Evolutionary conservation across 305 asterid species (phyloP).

Genomic region (Fraxinus xanthoxyloides): DNA sequence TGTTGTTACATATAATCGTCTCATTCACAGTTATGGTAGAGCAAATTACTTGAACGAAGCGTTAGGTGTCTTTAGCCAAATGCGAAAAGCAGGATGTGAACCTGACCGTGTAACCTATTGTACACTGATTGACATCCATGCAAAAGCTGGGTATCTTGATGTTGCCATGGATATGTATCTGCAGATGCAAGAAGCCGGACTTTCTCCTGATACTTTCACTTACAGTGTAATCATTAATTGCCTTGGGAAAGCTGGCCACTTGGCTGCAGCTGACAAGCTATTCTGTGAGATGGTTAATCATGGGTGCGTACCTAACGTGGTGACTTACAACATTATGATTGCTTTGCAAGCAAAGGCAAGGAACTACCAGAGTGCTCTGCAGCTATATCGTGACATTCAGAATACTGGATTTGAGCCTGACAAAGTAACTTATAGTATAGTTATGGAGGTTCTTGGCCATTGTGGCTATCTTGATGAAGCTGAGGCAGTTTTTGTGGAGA

Average conservation of each 20-base stretch:
- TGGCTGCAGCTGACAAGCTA: constrained; percentile 70
- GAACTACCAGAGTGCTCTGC: constrained; percentile 73
- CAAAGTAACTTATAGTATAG: constrained; percentile 86
- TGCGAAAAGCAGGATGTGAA: constrained; percentile 67
- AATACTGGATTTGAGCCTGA: constrained; percentile 90
- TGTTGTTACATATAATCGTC: constrained; percentile 86
- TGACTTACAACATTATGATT: constrained; percentile 89
- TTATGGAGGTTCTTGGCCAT: constrained; percentile 97
- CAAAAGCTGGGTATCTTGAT: constrained; percentile 90
- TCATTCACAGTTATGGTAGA: constrained; percentile 88
- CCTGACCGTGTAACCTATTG: constrained; percentile 98
- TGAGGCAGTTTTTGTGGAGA: constrained; percentile 78
- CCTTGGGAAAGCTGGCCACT: constrained; percentile 91
- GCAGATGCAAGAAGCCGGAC: constrained; percentile 89
- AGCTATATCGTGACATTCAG: constrained; percentile 87
- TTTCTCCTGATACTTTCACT: constrained; percentile 95
- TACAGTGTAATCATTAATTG: constrained; percentile 92
- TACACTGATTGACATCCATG: constrained; percentile 93
- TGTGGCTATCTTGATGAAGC: constrained; percentile 91
- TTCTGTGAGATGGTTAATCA: constrained; percentile 86
- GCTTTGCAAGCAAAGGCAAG: constrained; percentile 92
- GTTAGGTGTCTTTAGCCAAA: constrained; percentile 63
- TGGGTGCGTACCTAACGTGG: constrained; percentile 85
- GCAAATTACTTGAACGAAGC: constrained; percentile 85
- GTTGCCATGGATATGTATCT: constrained; percentile 84